Percentiles rank a stretch among this genome's conserved stretches.
phyloP scores from a whole-genome alignment of 768 basidiomycete species.

The Grammothele lineata region DNA sequence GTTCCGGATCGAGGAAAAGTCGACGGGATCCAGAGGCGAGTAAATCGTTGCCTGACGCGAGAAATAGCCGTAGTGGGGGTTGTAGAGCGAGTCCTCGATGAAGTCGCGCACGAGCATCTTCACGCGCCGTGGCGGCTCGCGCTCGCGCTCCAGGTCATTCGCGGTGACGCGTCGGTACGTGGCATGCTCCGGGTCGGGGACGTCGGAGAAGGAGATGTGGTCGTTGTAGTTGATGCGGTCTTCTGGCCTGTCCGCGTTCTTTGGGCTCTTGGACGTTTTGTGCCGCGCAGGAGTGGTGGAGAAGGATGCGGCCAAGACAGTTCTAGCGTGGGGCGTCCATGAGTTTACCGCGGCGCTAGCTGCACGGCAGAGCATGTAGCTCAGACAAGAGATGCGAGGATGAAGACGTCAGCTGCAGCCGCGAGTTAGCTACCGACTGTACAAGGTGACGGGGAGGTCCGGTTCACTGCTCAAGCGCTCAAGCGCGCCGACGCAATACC shows the following conservation, averaged over 20 bases:
- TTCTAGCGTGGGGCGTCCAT: background rate
- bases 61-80: slow-evolving; percentile 97
- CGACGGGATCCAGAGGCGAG: slow-evolving; percentile 57
- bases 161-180: slow-evolving; percentile 62
- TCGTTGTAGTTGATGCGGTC: slow-evolving; percentile 82
- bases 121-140: slow-evolving; percentile 68
- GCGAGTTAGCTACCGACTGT: too few species aligned
- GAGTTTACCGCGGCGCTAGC: slow-evolving; percentile 1
- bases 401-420: too few species aligned
- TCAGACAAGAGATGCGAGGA: too few species aligned
- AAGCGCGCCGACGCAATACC: too few species aligned
- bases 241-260: slow-evolving; percentile 18
- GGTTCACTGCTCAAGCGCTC: too few species aligned
- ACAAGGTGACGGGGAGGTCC: too few species aligned
- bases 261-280: background rate
- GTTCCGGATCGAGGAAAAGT: slow-evolving; percentile 66
- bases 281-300: slow-evolving; percentile 4
- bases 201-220: slow-evolving; percentile 48
- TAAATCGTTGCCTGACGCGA: slow-evolving; percentile 91
- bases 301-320: background rate
- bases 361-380: slow-evolving; percentile 10
- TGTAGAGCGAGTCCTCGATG: slow-evolving; percentile 95
- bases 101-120: slow-evolving; percentile 96
- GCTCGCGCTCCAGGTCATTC: slow-evolving; percentile 54
- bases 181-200: slow-evolving; percentile 40